phyloP scores from a whole-genome alignment of 2,329 filamentous ascomycete species.

The Bimuria novae-zelandiae region DNA sequence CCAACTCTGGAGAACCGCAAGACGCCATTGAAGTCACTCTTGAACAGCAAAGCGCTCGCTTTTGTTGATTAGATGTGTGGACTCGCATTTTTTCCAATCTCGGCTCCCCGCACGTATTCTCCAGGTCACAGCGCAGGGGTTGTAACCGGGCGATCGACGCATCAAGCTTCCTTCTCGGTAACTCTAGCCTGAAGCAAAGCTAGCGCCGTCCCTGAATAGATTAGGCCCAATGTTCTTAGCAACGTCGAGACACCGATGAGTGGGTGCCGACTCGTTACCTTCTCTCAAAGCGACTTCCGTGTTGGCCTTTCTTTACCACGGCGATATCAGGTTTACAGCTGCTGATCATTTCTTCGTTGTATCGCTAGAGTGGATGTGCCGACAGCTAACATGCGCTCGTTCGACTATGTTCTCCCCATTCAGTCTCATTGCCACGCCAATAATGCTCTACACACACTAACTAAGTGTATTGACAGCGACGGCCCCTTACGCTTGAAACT shows the following conservation, averaged over 20 bases:
- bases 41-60: background rate
- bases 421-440: background rate
- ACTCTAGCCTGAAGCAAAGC: background rate
- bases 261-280: background rate
- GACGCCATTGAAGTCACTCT: background rate
- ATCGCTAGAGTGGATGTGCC: background rate
- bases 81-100: background rate
- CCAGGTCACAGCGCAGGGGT: background rate
- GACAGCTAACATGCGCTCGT: background rate
- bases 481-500: background rate
- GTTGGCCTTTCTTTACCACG: background rate
- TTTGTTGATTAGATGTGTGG: background rate
- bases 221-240: background rate
- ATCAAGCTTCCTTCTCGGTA: background rate
- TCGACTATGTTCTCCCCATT: background rate
- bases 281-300: background rate
- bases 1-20: background rate
- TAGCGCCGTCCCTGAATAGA: background rate
- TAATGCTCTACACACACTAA: background rate
- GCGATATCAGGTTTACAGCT: background rate
- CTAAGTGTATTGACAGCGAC: background rate
- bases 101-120: slow-evolving; percentile 4
- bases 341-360: background rate
- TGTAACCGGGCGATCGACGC: background rate
- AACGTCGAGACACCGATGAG: slow-evolving; percentile 1